phyloP scores from a whole-genome alignment of 177 flowering plant genomes.

The Vitis hybrid region DNA sequence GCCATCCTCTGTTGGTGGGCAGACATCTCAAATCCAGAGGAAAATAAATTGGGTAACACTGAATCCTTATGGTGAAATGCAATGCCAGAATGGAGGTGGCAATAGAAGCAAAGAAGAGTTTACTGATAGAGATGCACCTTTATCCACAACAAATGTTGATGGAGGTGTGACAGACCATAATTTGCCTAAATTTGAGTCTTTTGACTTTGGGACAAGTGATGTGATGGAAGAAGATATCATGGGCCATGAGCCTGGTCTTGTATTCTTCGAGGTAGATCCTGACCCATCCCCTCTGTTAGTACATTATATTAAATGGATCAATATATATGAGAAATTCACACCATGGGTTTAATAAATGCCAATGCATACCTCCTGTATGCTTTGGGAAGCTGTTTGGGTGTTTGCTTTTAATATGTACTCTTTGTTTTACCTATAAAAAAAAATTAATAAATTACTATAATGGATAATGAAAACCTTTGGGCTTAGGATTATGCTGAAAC shows the following conservation, averaged over 20 bases:
- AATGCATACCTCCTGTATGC: no score
- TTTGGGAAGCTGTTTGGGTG: no score
- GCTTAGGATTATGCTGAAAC: background rate
- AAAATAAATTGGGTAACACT: conserved; percentile 81
- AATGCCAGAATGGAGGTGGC: conserved; percentile 19
- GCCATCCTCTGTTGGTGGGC: conserved; percentile 38
- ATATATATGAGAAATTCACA: no score
- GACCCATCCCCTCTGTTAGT: background rate
- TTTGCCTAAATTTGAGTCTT: conserved; percentile 69
- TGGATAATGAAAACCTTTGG: background rate
- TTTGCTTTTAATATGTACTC: no score
- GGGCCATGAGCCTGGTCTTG: conserved; percentile 89
- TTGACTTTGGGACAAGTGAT: conserved; percentile 65
- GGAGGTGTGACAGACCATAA: conserved; percentile 12
- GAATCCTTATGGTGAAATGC: conserved; percentile 79
- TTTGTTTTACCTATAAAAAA: no score
- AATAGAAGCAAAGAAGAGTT: conserved; percentile 25
- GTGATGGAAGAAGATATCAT: conserved; percentile 91
- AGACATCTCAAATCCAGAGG: conserved; percentile 54
- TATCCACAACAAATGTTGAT: conserved; percentile 13
- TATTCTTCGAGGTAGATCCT: conserved; percentile 79
- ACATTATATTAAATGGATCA: background rate
- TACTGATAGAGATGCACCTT: conserved; percentile 18
- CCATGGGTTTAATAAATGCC: no score
- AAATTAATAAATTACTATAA: background rate